Conservation (phyloP, 352 stramenopile species). For the Thalassiosira mediterranea region DNA sequence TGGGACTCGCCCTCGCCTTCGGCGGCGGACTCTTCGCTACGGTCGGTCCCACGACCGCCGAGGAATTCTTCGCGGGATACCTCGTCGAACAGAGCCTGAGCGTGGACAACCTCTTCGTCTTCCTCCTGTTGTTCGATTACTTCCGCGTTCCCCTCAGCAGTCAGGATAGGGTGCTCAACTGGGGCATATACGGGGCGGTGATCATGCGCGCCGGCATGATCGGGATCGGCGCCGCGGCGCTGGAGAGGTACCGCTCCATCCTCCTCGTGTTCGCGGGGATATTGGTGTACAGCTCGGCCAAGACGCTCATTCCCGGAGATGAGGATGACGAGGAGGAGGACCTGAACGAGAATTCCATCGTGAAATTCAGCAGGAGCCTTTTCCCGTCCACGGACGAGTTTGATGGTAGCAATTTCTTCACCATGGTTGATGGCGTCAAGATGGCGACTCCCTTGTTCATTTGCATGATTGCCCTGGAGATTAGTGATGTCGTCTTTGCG, state of each 20-base stretch:
- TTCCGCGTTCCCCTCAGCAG: conserved; percentile 82
- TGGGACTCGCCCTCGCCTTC: conserved; percentile 61
- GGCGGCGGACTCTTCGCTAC: conserved; percentile 46
- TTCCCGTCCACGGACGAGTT: conserved; percentile 81
- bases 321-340: conserved; percentile 70
- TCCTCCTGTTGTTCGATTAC: conserved; percentile 89
- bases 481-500: conserved; percentile 88
- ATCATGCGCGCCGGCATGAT: conserved; percentile 85
- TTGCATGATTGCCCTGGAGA: conserved; percentile 87
- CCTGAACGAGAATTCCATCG: conserved; percentile 78
- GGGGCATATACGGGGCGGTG: conserved; percentile 85
- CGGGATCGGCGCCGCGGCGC: conserved; percentile 64
- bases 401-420: conserved; percentile 87
- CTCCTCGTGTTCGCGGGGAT: conserved; percentile 86
- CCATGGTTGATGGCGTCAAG: conserved; percentile 65
- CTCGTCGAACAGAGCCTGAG: conserved; percentile 86
- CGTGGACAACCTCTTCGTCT: conserved; percentile 89
- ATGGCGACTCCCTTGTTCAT: conserved; percentile 86
- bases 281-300: conserved; percentile 80
- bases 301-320: conserved; percentile 73
- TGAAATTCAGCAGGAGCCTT: conserved; percentile 77
- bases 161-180: conserved; percentile 85
- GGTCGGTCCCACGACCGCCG: conserved; percentile 49
- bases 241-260: conserved; percentile 79
- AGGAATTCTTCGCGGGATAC: conserved; percentile 88